Conservation (phyloP, 1,284 basidiomycete genomes). For the Malassezia sp. region DNA sequence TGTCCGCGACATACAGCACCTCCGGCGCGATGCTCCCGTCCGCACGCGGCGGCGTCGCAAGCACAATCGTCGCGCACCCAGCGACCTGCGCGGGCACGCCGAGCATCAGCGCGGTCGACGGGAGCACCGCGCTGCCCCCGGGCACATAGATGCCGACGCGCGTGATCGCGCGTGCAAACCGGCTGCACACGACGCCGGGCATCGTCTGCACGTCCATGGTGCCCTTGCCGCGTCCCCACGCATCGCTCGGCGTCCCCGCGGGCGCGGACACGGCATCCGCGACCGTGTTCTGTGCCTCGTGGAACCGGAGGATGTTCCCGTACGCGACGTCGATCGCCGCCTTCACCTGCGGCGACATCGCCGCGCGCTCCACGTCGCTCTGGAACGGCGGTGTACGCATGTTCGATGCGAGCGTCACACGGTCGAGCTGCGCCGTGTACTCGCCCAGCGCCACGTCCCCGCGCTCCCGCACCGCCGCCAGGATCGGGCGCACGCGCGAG, state of each 20-base stretch:
- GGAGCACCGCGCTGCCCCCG: slow-evolving; percentile 89
- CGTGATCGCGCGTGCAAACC: slow-evolving; percentile 84
- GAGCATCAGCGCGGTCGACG: slow-evolving; percentile 94
- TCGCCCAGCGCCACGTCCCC: slow-evolving; percentile 81
- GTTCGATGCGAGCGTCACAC: slow-evolving; percentile 56
- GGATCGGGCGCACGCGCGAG: slow-evolving; percentile 84
- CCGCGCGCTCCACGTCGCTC: slow-evolving; percentile 50
- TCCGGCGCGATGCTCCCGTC: slow-evolving; percentile 44
- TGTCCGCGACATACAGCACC: slow-evolving; percentile 42
- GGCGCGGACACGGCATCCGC: background rate
- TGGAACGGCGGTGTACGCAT: slow-evolving; percentile 36
- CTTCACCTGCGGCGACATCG: slow-evolving; percentile 51
- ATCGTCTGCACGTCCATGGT: slow-evolving; percentile 79
- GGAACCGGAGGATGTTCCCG: slow-evolving; percentile 60
- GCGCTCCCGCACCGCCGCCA: slow-evolving; percentile 68
- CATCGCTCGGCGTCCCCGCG: slow-evolving; percentile 1
- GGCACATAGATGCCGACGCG: slow-evolving; percentile 95
- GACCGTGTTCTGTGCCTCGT: slow-evolving; percentile 41
- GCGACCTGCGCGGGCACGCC: slow-evolving; percentile 97
- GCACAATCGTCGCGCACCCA: slow-evolving; percentile 77
- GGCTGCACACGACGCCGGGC: slow-evolving; percentile 64
- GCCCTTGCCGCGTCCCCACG: background rate
- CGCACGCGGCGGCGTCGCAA: slow-evolving; percentile 80
- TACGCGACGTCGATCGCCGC: slow-evolving; percentile 85
- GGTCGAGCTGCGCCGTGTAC: slow-evolving; percentile 87